A percentile compares a stretch with the other conserved stretches of the same genome.
Conservation (phyloP, 768 basidiomycete species). For the Pleurotus sapidus region DNA sequence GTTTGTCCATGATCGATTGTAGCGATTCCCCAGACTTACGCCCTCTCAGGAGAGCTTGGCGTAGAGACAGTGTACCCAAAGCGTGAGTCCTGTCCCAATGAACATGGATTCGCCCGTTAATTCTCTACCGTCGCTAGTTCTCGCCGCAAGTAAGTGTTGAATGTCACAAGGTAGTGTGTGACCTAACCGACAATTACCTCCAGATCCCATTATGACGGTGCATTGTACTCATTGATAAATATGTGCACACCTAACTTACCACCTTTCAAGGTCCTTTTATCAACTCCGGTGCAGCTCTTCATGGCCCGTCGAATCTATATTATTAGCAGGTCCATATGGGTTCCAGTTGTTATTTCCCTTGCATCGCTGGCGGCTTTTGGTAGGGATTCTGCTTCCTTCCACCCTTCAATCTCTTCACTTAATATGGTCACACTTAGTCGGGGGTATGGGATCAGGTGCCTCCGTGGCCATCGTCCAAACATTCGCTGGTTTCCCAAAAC, state of each 20-base stretch:
- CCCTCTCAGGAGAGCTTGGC: conserved; percentile 2
- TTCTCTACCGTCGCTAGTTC: conserved; percentile 17
- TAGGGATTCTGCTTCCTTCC: background rate
- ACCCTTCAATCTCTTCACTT: background rate
- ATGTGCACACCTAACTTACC: background rate
- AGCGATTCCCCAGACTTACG: background rate
- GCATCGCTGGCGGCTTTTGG: background rate
- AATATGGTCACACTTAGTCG: background rate
- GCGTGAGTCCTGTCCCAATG: conserved; percentile 16
- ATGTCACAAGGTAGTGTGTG: background rate
- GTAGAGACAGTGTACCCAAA: conserved; percentile 20
- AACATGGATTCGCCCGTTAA: background rate
- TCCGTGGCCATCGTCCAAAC: background rate
- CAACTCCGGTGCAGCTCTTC: conserved; percentile 3
- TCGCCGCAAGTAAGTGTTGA: conserved; percentile 23
- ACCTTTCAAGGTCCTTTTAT: conserved; percentile 1
- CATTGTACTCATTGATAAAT: conserved; percentile 1
- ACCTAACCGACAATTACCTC: background rate
- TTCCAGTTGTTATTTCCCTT: background rate
- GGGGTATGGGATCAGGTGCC: background rate
- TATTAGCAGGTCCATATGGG: background rate
- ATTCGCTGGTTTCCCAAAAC: background rate
- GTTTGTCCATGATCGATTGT: background rate
- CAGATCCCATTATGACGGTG: conserved; percentile 33
- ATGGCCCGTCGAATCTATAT: background rate